Evolutionary conservation across 2,329 filamentous ascomycete species (phyloP), one percentile per base, ranked within the genome.

Genomic region (Albifimbria verrucaria): DNA sequence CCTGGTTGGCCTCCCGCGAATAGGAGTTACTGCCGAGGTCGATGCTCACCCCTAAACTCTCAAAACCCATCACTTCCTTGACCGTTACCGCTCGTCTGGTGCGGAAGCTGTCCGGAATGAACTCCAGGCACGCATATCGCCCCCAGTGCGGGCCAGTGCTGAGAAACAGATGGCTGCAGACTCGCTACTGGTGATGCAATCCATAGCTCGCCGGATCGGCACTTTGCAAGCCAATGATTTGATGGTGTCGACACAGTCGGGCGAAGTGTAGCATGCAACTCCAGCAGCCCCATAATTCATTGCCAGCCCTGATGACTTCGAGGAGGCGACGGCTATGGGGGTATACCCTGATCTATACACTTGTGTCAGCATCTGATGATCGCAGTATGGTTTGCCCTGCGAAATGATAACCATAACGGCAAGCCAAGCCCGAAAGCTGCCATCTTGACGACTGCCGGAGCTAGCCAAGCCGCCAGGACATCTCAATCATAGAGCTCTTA

Each of bases 111-210:
- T 62, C 54, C 0, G 49, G 53, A 9, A 57, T 50, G 2, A 28
- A 39, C 48, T 71, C 68, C 1, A 71, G 59, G 21, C 64, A 70
- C 7, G 65, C 68, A 48, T 70, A 70, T 1, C 60, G 58, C 2
- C 62, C 67, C 68, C 68, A 0, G 58, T 54, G 2, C 68, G 65
- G 1, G 51, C 55, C 15, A 71, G 32, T 3, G 62, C 60, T 1
- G 36, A 55, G 28, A 65, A 65, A 50, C 66, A 71, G 2, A 52
- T 52, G 1, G 54, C 50, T 0, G 50, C 64, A 1, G 67, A 69
- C 23, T 65, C 61, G 2, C 60, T 46, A 18, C 32, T 49, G 0
- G 66, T 68, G 46, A 70, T 69, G 56, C 67, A 69, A 49, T 70
- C 68, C 2, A 70, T 49, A 4, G 55, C 61, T 20, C 62, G 57